phyloP scores from a whole-genome alignment of 116 monocot genomes.

The Iris pallida region DNA sequence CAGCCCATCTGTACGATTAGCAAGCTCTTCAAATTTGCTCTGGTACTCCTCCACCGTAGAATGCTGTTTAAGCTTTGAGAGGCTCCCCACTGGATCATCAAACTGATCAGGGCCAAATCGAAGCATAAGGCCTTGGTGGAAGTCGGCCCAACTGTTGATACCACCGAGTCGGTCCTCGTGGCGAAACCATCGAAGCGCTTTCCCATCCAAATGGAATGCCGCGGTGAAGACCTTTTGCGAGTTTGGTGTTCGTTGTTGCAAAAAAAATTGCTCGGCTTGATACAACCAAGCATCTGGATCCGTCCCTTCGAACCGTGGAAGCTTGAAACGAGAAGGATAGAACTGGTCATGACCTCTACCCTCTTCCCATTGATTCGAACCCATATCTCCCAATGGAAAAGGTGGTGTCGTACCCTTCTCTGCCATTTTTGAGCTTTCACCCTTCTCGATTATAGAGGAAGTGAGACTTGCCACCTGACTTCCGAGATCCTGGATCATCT shows the following conservation, averaged over 20 bases:
- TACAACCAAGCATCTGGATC: not conserved
- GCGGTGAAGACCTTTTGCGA: not conserved
- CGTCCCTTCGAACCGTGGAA: not conserved
- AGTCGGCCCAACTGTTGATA: not conserved
- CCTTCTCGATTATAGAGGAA: not conserved
- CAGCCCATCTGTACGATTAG: not conserved
- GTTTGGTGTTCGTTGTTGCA: not conserved
- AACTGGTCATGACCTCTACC: not conserved
- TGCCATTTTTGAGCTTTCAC: not conserved
- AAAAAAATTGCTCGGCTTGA: not conserved
- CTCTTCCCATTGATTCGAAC: not conserved
- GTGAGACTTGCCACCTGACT: not conserved
- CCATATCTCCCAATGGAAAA: not conserved
- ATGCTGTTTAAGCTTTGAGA: not conserved
- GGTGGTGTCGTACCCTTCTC: conserved; percentile 2
- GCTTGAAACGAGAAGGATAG: not conserved
- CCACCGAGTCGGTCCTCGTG: not conserved
- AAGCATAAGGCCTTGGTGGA: not conserved
- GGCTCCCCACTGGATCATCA: not conserved
- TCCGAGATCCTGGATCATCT: not conserved
- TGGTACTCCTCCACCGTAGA: not conserved
- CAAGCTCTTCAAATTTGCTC: conserved; percentile 1
- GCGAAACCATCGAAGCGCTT: not conserved
- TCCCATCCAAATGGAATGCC: conserved; percentile 7
- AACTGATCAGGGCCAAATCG: not conserved